phyloP scores from a whole-genome alignment of 768 basidiomycete species.

The Butyriboletus loyo region DNA sequence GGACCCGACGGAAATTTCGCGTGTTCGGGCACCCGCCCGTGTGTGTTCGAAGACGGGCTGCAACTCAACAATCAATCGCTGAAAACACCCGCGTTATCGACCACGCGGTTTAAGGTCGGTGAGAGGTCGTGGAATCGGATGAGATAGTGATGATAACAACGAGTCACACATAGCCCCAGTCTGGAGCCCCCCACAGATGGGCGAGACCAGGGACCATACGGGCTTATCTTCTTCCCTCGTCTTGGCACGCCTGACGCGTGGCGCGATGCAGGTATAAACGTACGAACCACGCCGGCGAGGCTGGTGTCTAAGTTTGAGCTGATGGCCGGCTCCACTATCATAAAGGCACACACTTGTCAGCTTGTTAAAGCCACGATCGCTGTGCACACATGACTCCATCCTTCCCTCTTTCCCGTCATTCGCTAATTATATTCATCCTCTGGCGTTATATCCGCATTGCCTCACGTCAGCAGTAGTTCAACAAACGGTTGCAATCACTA shows the following conservation, averaged over 20 bases:
- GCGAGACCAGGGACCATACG: neutral
- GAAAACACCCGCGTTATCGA: neutral
- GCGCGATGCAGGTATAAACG: neutral
- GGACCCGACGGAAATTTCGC: neutral
- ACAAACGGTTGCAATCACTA: constrained; percentile 9
- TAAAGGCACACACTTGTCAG: neutral
- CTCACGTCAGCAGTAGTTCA: neutral
- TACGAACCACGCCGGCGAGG: neutral
- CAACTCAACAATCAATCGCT: neutral
- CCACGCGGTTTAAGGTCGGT: constrained; percentile 8
- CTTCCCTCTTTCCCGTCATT: neutral
- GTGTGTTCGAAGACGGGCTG: constrained; percentile 2
- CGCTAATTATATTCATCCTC: constrained; percentile 9
- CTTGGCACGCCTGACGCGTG: neutral
- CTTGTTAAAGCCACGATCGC: neutral
- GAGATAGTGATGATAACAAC: neutral
- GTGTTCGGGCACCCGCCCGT: neutral
- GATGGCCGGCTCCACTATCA: neutral
- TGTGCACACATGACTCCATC: constrained; percentile 4
- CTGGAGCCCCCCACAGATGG: neutral
- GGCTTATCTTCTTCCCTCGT: neutral
- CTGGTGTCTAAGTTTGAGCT: neutral
- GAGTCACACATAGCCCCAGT: neutral
- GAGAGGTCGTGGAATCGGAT: neutral
- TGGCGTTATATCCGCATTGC: neutral